Evolutionary conservation across 768 basidiomycete species (phyloP).

Genomic region (Dendrothele bispora): DNA sequence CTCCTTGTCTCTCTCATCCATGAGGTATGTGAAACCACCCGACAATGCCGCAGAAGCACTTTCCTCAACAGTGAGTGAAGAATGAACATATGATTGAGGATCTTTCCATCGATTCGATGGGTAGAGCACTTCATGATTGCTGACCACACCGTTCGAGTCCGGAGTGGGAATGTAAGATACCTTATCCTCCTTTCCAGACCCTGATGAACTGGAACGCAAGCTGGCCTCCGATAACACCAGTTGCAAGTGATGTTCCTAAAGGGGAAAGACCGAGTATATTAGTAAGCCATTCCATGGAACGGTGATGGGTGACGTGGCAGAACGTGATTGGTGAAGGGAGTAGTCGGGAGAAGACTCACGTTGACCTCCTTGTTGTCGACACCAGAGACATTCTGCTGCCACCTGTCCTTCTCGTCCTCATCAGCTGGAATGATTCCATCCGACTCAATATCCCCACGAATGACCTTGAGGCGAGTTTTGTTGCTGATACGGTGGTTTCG

Average conservation of each 20-base stretch:
- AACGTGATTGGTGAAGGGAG: slow-evolving; percentile 10
- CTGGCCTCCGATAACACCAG: slow-evolving; percentile 44
- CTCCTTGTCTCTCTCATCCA: slow-evolving; percentile 95
- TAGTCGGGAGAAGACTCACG: slow-evolving; percentile 70
- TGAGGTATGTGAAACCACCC: slow-evolving; percentile 83
- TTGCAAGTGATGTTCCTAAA: slow-evolving; percentile 57
- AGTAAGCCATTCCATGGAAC: slow-evolving; percentile 46
- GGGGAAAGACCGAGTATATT: slow-evolving; percentile 31
- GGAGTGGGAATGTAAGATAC: slow-evolving; percentile 90
- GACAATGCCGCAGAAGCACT: slow-evolving; percentile 56
- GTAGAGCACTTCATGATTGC: slow-evolving; percentile 80
- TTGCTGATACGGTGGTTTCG: slow-evolving; percentile 90
- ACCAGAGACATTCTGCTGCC: slow-evolving; percentile 75
- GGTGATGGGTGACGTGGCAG: slow-evolving; percentile 32
- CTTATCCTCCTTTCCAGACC: slow-evolving; percentile 30
- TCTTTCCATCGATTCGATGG: slow-evolving; percentile 70
- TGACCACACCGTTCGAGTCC: slow-evolving; percentile 78
- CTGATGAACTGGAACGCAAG: slow-evolving; percentile 28
- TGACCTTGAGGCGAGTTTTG: slow-evolving; percentile 86
- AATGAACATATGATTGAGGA: slow-evolving; percentile 73
- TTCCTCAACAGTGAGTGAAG: slow-evolving; percentile 87
- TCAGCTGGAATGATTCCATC: slow-evolving; percentile 81
- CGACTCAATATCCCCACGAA: slow-evolving; percentile 78
- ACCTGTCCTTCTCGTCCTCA: slow-evolving; percentile 83
- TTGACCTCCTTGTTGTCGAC: slow-evolving; percentile 94